A percentile compares a stretch with the other conserved stretches of the same genome.
Evolutionary conservation across 176 grass and related monocot species (phyloP).

Genomic region (Aegilops tauschii): DNA sequence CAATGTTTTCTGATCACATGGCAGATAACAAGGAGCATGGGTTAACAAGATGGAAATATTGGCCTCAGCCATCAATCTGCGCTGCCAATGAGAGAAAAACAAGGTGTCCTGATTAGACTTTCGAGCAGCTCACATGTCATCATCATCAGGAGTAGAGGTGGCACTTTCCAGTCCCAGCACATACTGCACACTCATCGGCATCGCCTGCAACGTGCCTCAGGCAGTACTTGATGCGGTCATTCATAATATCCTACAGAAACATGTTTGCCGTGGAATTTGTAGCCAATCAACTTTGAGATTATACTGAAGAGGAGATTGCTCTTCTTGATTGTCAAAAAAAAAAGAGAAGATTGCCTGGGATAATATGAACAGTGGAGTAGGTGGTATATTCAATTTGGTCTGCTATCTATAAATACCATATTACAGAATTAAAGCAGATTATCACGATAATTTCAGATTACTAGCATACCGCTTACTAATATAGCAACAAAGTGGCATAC

Average conservation of each 20-base stretch:
- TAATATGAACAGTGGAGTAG: not conserved
- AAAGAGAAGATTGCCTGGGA: not conserved
- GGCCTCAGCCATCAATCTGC: not conserved
- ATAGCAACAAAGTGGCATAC: not conserved
- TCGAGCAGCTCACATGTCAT: not conserved
- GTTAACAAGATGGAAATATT: not conserved
- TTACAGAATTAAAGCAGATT: not conserved
- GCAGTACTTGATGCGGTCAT: constrained; percentile 87
- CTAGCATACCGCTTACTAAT: not conserved
- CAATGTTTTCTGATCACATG: not conserved
- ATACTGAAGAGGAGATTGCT: not conserved
- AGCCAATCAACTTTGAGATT: not conserved
- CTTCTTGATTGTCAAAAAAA: too few relatives aligned
- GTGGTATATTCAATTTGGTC: not conserved
- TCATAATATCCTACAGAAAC: constrained; percentile 74
- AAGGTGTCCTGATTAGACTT: not conserved
- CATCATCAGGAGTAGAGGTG: constrained; percentile 38
- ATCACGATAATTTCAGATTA: not conserved
- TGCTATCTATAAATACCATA: not conserved
- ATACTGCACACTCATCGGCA: constrained; percentile 65
- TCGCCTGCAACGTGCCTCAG: constrained; percentile 61
- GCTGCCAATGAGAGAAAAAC: not conserved
- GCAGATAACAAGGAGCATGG: not conserved
- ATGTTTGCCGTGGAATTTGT: not conserved
- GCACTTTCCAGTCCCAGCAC: constrained; percentile 82